Evolutionary conservation across 495 filamentous ascomycete species (phyloP), one percentile per base, ranked within the genome.

Genomic region (Trypethelium eluteriae): DNA sequence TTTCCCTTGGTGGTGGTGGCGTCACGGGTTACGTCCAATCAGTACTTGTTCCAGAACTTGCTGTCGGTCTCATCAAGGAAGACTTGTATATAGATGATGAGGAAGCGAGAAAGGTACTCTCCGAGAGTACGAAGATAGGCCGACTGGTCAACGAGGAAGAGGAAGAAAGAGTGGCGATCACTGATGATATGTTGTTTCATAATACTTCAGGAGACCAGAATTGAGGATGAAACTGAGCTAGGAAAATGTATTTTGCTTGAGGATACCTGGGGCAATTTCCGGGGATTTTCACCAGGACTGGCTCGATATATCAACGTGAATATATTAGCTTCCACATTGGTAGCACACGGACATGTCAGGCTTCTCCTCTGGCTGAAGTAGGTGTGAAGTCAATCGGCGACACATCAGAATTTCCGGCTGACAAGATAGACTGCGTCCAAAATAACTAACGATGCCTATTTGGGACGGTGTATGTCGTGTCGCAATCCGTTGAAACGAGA

Each of bases 61-160:
- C 53, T 14, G 32, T 59, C 7, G 3, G 53, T 32, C 53, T 59
- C 53, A 59, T 59, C 32, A 59, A 59, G 53, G 53, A 59, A 36
- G 53, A 59, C 32, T 35, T 59, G 32, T 6, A 18, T 5, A 9
- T 59, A 4, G 18, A 59, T 36, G 53, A 59, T 36, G 53, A 36
- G 34, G 53, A 59, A 36, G 53, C 53, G 32, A 4, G 53, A 10
- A 36, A 34, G 18, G 32, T 59, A 36, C 32, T 59, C 11, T n/a
- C 53, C 6, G 53, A 59, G n/a, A 59, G 53, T 14, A 59, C 53
- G 18, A 36, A 36, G 53, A 59, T 59, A 35, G 53, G 53, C 14
- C 53, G 53, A 14, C 53, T 59, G 34, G 53, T 59, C 3, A 4
- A 59, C 36, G 53, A 59, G 36, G 53, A 59, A 59, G 53, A 59